Conservation (phyloP, 352 stramenopile genomes). For the Phytophthora ohioensis region DNA sequence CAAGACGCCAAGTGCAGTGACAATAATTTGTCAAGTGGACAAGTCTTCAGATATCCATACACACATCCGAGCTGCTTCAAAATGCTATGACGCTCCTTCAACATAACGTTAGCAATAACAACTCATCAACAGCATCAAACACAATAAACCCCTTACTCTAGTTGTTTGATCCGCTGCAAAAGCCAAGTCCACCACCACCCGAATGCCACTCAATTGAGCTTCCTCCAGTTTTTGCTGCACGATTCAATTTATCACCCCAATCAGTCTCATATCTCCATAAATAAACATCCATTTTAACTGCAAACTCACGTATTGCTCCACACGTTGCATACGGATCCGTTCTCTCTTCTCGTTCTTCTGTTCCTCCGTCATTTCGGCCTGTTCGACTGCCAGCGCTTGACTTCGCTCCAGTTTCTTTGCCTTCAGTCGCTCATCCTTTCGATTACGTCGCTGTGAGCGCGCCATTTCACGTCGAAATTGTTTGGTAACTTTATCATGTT, state of each 20-base stretch:
- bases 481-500: constrained; percentile 13
- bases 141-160: constrained; percentile 38
- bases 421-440: constrained; percentile 42
- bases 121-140: neutral
- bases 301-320: constrained; percentile 77
- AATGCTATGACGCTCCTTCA: constrained; percentile 79
- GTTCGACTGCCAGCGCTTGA: constrained; percentile 6
- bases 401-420: constrained; percentile 38
- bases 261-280: neutral
- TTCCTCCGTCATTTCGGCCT: constrained; percentile 46
- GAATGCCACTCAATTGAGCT: constrained; percentile 48
- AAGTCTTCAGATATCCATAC: constrained; percentile 84
- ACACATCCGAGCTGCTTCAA: constrained; percentile 83
- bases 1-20: constrained; percentile 71
- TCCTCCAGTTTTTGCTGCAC: constrained; percentile 79
- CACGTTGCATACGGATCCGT: constrained; percentile 71
- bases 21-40: constrained; percentile 63
- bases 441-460: constrained; percentile 38
- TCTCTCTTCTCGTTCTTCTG: constrained; percentile 62
- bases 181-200: constrained; percentile 72
- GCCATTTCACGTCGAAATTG: constrained; percentile 22
- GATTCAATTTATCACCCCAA: neutral
- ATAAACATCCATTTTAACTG: neutral
- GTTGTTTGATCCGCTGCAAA: constrained; percentile 60
- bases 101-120: neutral